Evolutionary conservation across 306 rosid genomes (phyloP).

Genomic region (Ormosia semicastrata): DNA sequence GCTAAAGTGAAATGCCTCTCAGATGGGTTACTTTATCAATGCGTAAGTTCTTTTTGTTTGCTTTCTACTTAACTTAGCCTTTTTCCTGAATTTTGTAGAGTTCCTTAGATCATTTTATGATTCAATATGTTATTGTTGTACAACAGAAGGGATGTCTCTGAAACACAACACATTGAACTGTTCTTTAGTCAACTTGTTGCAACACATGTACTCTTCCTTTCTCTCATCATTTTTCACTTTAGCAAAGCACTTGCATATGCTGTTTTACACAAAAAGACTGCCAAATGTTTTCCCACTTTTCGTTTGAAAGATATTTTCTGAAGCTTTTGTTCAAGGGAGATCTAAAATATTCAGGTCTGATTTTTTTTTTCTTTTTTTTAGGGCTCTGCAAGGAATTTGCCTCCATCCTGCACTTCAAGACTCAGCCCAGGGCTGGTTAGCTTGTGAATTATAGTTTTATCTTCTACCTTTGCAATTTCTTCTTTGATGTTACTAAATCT

Average conservation of each 20-base stretch:
- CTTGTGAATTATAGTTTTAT: not conserved
- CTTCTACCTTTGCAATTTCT: conserved; percentile 9
- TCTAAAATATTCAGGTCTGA: conserved; percentile 9
- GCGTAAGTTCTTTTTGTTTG: conserved; percentile 43
- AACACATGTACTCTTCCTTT: conserved; percentile 64
- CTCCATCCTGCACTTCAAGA: conserved; percentile 75
- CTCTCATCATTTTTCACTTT: conserved; percentile 14
- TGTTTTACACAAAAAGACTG: not conserved
- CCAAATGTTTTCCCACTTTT: not conserved
- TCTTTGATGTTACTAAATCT: conserved; percentile 19
- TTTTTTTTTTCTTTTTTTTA: conserved; percentile 19
- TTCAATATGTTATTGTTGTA: conserved; percentile 6
- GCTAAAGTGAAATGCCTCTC: conserved; percentile 82
- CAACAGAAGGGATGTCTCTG: conserved; percentile 84
- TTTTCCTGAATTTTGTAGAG: not conserved
- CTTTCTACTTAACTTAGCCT: not conserved
- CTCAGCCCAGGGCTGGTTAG: conserved; percentile 74
- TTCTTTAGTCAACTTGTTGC: conserved; percentile 63
- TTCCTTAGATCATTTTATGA: conserved; percentile 1
- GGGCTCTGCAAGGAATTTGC: conserved; percentile 82
- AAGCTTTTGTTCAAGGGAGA: conserved; percentile 19
- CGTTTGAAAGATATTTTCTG: not conserved
- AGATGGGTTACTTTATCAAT: conserved; percentile 92
- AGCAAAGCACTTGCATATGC: not conserved
- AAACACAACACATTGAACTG: conserved; percentile 54